Base-by-base conservation (phyloP, 169 alveolate species). In the Plasmodium chabaudi region DNA sequence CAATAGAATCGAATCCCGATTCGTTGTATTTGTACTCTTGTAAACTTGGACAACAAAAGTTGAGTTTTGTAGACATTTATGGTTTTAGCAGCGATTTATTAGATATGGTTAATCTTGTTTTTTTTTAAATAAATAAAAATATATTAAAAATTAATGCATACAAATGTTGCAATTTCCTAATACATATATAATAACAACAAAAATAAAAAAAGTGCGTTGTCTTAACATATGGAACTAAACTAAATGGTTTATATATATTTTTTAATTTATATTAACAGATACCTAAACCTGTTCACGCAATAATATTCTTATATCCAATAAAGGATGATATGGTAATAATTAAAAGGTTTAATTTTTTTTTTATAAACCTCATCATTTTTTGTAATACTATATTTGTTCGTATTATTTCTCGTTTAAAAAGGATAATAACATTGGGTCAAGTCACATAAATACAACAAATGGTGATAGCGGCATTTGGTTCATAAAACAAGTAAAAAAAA, bases 1-100 rank as follows among this genome's bases (percentile, higher is more conserved):
- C 89, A 19, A 47, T 77, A 51, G 89, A 77, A 23, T 77, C 89
- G 27, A 65, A 77, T 56, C 89, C 89, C 13, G 89, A 77, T 67
- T 63, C 89, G 10, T 53, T 77, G 49, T 64, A 63, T 47, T 56
- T 65, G n/a, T 77, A 64, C 46, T 77, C 77, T 7, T 65, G 89
- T 56, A 77, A 77, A 34, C 77, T 77, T 64, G 89, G 89, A n/a
- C 89, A 77, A 19, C 15, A 64, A 21, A 77, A 77, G 56, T 65
- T 77, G 19, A 49, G 34, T 19, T 77, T 77, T 77, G 55, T 63
- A 15, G 89, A 77, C 56, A 65, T 77, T 42, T 77, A 64, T 61
- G 89, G 89, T 19, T 77, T 77, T 64, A 19, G 51, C 39, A 57
- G 49, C 42, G 89, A 77, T 10, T 60, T 77, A 34, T 64, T 77